These are phyloP conservation scores for Ganoderma leucocontextum DNA, from an alignment of 1,284 basidiomycete species.

Conservation along the genomic window DNA sequence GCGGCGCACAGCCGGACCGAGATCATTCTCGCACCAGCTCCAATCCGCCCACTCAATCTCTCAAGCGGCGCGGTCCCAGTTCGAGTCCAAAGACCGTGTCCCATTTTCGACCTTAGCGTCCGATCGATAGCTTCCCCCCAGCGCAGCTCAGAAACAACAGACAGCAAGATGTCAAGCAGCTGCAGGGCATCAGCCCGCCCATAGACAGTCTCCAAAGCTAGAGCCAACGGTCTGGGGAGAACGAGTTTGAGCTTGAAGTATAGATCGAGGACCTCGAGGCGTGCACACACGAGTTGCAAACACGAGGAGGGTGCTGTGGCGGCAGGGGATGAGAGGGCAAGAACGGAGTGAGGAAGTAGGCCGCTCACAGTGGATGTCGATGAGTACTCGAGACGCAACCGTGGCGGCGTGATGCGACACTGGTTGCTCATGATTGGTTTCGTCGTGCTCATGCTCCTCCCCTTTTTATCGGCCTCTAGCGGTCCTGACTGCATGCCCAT, in stretches of 20 bases:
- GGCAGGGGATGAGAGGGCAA: neutral
- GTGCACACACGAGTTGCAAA: constrained; percentile 29
- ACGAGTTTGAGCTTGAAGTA: constrained; percentile 24
- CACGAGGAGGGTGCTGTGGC: constrained; percentile 29
- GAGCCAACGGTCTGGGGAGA: neutral
- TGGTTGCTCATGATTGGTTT: neutral
- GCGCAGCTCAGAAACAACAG: neutral
- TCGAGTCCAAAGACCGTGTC: constrained; percentile 19
- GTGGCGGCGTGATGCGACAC: neutral
- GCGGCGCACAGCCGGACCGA: constrained; percentile 36
- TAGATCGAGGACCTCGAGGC: constrained; percentile 31
- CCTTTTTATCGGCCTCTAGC: neutral
- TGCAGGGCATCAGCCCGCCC: neutral
- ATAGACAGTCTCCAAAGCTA: neutral
- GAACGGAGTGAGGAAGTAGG: too few species aligned
- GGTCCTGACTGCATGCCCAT: neutral
- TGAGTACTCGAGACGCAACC: too few species aligned
- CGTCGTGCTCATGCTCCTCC: neutral
- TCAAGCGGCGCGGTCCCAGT: constrained; percentile 36
- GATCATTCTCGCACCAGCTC: constrained; percentile 32
- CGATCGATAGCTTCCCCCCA: constrained; percentile 19
- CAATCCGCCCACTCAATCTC: constrained; percentile 30
- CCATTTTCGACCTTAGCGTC: constrained; percentile 24
- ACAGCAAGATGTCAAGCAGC: neutral
- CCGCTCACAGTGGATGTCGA: too few species aligned